Evolutionary conservation across 306 rosid species (phyloP), one percentile per base, ranked within the genome.

Genomic region (Lathyrus sativus): DNA sequence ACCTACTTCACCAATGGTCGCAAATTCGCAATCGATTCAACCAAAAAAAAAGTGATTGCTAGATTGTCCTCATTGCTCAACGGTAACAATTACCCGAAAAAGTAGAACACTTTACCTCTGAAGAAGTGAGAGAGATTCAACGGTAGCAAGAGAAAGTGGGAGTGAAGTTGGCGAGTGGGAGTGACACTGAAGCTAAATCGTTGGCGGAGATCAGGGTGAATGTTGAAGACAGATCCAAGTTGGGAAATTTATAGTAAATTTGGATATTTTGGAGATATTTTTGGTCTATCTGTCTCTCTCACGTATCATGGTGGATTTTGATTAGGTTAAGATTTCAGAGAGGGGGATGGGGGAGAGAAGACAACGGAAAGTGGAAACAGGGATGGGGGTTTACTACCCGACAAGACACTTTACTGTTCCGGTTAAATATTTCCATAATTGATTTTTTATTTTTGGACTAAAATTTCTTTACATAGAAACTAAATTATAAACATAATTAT

Each of bases 261-360:
- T 28, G 44, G 66, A 68, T 51, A 37, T 18, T 75, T 29, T 6
- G 19, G 54, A 44, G 15, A 75, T 1, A 7, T 13, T 26, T 19
- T 8, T 11, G 9, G 22, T 49, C 9, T 59, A 7, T 37, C 45
- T 67, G 35, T 45, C 7, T 66, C 48, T 45, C 44, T 56, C 61
- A 65, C 43, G 17, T 50, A 18, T 38, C 74, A 41, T 18, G 26
- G 55, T 64, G 29, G n/a, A 26, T 17, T 70, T 77, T 71, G 77
- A 77, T 71, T 77, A 77, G 81, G 81, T 77, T 71, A 71, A 57
- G 65, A 24, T 31, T 53, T 33, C 69, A 57, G 46, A 56, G 7
- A 71, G 17, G 8, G 60, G 37, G 11, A 42, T 38, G 31, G 9
- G 35, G 9, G 12, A 9, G 42, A 6, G 50, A 17, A 49, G 35